These are phyloP conservation scores for Aspergillus egyptiacus DNA, from an alignment of 495 filamentous ascomycete genomes.

Conservation along the genomic window DNA sequence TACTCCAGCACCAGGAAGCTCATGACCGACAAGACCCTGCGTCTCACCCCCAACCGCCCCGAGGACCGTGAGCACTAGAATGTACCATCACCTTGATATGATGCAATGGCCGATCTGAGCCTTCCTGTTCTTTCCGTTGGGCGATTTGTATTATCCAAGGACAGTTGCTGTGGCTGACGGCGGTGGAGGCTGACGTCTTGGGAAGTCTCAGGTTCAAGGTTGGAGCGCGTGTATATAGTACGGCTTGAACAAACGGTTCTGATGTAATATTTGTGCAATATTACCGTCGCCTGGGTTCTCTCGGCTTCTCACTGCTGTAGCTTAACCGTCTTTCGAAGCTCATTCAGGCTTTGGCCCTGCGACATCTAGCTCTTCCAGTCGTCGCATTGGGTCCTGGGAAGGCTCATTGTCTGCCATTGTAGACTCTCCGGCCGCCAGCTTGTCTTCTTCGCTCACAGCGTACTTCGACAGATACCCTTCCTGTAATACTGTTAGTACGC, in stretches of 20 bases:
- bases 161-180: constrained; percentile 24
- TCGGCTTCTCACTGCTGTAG: constrained; percentile 11
- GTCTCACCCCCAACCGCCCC: constrained; percentile 55
- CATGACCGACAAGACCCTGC: constrained; percentile 81
- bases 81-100: constrained; percentile 38
- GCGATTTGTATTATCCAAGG: constrained; percentile 34
- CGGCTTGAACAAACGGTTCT: constrained; percentile 29
- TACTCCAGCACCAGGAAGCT: constrained; percentile 82
- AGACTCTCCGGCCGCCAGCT: constrained; percentile 54
- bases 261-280: constrained; percentile 29
- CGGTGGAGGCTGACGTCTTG: constrained; percentile 11
- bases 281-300: constrained; percentile 28
- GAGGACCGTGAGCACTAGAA: constrained; percentile 43
- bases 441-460: constrained; percentile 84
- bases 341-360: constrained; percentile 82
- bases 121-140: constrained; percentile 25
- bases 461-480: constrained; percentile 91
- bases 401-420: constrained; percentile 43
- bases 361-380: constrained; percentile 85
- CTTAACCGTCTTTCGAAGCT: constrained; percentile 20
- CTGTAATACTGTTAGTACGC: constrained; percentile 42
- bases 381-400: constrained; percentile 88
- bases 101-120: constrained; percentile 27
- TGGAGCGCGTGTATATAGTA: constrained; percentile 38
- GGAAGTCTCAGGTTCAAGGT: constrained; percentile 26